Conservation (phyloP, 768 basidiomycete genomes). For the Ramaria rubella region DNA sequence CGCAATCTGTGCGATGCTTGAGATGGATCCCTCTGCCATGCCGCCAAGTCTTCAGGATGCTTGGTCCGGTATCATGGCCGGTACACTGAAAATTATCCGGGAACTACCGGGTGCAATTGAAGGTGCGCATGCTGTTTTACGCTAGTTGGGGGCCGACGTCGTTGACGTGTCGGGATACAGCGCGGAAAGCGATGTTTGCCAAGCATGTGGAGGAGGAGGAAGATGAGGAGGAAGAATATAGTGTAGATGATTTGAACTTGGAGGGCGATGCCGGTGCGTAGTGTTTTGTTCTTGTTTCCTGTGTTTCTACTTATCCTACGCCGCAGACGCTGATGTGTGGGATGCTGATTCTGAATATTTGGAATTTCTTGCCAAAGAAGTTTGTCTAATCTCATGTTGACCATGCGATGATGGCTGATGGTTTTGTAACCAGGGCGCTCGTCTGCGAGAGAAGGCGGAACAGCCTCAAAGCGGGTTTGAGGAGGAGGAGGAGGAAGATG, state of each 20-base stretch:
- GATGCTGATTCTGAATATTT: slow-evolving; percentile 86
- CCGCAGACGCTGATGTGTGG: slow-evolving; percentile 69
- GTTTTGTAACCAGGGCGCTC: slow-evolving; percentile 47
- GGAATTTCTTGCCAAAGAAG: slow-evolving; percentile 80
- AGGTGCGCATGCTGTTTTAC: slow-evolving; percentile 31
- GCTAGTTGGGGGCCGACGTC: not conserved
- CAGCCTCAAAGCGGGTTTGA: slow-evolving; percentile 31
- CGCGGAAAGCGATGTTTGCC: slow-evolving; percentile 53
- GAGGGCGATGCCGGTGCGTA: slow-evolving; percentile 59
- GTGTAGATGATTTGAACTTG: slow-evolving; percentile 52
- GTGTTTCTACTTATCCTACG: not conserved
- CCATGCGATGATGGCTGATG: not conserved
- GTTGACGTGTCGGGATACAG: slow-evolving; percentile 27
- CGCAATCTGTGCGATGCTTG: slow-evolving; percentile 70
- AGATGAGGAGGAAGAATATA: slow-evolving; percentile 39
- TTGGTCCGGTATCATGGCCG: slow-evolving; percentile 71
- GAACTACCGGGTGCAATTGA: slow-evolving; percentile 70
- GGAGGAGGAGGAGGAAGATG: slow-evolving; percentile 29
- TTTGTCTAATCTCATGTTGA: slow-evolving; percentile 23
- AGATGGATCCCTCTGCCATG: slow-evolving; percentile 51
- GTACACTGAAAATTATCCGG: slow-evolving; percentile 67
- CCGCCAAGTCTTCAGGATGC: slow-evolving; percentile 58
- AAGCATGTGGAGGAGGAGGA: slow-evolving; percentile 35
- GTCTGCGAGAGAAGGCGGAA: slow-evolving; percentile 59
- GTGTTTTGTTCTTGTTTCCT: not conserved